Evolutionary conservation across 1,139 yeast genomes (phyloP), one percentile per base, ranked within the genome.

Genomic region (Pichia sorboxylosa): DNA sequence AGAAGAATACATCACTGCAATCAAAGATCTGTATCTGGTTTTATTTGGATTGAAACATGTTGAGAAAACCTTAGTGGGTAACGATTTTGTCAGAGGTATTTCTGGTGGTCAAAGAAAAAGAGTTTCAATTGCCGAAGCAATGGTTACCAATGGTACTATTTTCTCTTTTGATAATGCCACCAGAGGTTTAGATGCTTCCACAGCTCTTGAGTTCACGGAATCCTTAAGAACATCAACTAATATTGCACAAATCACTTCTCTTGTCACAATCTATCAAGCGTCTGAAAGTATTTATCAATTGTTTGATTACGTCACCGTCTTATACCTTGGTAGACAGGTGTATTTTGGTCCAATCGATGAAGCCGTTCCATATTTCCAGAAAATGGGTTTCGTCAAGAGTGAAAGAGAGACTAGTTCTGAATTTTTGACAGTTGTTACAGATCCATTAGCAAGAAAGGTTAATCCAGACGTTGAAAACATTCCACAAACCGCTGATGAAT

Each of bases 71-170:
- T 66, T 69, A 43, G 85, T 78, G 21, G 87, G 87, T 36, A 68
- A 73, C 48, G 83, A 78, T 47, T 69, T 66, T 36, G 68, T 79
- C 28, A 67, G 85, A 47, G 90, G 90, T 54, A 79, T 79, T 24
- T 76, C 85, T 27, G 90, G 90, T 47, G 90, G 90, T 58, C 85
- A 79, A 58, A 64, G 90, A 43, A 79, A 79, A 54, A 73, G 90
- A 55, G 87, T 79, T 18, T 75, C 85, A 5, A 75, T 79, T 45
- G 82, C 82, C 13, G 83, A 76, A 49, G 74, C 70, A 2, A 60
- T 73, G 29, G 61, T 72, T n/a, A 61, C 73, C 17, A 71, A 74
- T 16, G 71, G 79, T 15, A 62, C 71, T 28, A 54, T 75, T 29
- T 79, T 69, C 48, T 73, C 80, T 52, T 76, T 79, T 78, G 84